Evolutionary conservation across 2,329 filamentous ascomycete species (phyloP), one percentile per base, ranked within the genome.

Genomic region (Colletotrichum tanaceti): DNA sequence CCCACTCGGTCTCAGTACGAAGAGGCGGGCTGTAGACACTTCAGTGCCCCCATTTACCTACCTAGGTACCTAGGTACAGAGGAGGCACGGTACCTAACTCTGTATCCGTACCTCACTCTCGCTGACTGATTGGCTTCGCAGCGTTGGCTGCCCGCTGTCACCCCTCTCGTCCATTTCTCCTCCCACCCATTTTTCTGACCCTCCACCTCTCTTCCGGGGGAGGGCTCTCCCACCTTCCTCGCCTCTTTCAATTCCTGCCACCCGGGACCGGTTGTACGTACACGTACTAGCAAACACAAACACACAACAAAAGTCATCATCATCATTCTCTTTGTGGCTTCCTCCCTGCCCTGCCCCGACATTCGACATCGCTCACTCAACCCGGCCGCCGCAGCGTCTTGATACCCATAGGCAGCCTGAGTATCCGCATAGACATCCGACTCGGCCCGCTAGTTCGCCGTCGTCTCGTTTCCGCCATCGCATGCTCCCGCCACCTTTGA

Each of bases 381-480:
- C 44, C 44, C 22, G 57, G 43, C 32, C 44, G 20, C 57, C 44
- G 20, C 57, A 39, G 24, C 44, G 4, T 59, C 22, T 5, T 59
- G 28, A 49, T 35, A 59, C 57, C 57, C 32, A 35, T 35, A 35
- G 32, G 9, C n/a, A 49, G 44, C 20, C 43, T 20, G 10, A 9
- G 32, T 35, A 59, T 38, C 35, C 43, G 44, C 57, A 22, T 47
- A 59, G 38, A 55, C 55, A 52, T 39, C 66, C 62, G 66, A 65
- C 38, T 65, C 62, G 55, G 65, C 66, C 66, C 66, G 66, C 65
- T 55, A 57, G 62, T 57, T 66, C 66, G 41, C 63, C 49, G 66
- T 63, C 50, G 62, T 68, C 53, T 65, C 62, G 65, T 57, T 68
- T 68, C 28, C 47, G 32, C 32, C 32, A 35, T 35, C 55, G 14